Evolutionary conservation across 495 filamentous ascomycete species (phyloP), one percentile per base, ranked within the genome.

Genomic region (Talaromyces nanjingensis): DNA sequence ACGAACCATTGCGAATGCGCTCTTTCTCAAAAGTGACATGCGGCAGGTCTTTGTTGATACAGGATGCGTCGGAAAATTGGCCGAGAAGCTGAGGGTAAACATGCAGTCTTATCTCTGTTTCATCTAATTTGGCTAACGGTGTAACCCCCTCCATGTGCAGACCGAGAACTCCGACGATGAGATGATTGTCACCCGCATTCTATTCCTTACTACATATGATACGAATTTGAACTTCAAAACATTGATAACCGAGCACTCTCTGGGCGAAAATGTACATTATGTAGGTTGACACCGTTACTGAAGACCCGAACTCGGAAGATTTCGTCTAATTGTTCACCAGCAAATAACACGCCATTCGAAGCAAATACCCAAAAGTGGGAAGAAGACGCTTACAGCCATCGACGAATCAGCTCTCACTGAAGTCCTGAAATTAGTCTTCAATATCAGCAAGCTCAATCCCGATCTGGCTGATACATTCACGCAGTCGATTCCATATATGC

Each of bases 371-470:
- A 79, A 82, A 68, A 73, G 73, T 2, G 75, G 76, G 8, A 69
- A 70, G 29, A 72, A 69, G 47, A 71, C 72, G 33, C 69, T 78
- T 4, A 72, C 86, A 29, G 83, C 88, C 3, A 90, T 92, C 80
- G 87, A 89, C 63, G 84, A 87, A 65, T 83, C 93, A 81, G 93
- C 92, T 7, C 78, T 98, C 4, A 82, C 78, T 0, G 96, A 98
- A 70, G 91, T 87, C 1, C 76, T 96, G 12, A 97, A 97, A 70
- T 79, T 98, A 52, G 74, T 96, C 6, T 98, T 96, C 77, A 97
- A 97, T 72, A 76, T 97, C 45, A 88, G 86, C 5, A 86, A 91
- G 70, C 84, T 87, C 66, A 87, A 85, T 68, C 84, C 87, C 0
- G 77, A 86, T 59, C 77, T 87, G 12, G 70, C 78, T 24, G 71